Conservation (phyloP, 805 yeast genomes). For the Blastobotrys robertii region DNA sequence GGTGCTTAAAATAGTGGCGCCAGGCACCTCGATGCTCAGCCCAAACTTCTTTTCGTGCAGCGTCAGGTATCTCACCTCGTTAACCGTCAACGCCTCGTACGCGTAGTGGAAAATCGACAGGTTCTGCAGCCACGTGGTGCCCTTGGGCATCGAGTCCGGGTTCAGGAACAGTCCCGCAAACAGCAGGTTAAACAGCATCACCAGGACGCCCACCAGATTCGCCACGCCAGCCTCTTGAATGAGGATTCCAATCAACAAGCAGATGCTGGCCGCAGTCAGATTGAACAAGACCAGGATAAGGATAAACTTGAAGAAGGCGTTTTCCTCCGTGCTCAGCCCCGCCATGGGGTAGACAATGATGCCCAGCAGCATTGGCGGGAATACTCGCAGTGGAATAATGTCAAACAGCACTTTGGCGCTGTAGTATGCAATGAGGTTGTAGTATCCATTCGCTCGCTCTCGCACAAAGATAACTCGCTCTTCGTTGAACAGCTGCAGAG, state of each 20-base stretch:
- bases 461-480: conserved; percentile 86
- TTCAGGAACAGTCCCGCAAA: conserved; percentile 93
- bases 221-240: conserved; percentile 89
- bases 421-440: conserved; percentile 79
- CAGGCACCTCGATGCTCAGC: conserved; percentile 89
- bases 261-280: conserved; percentile 73
- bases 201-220: conserved; percentile 75
- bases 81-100: conserved; percentile 83
- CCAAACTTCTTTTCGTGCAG: conserved; percentile 87
- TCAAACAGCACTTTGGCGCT: conserved; percentile 81
- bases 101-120: conserved; percentile 91
- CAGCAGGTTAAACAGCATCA: conserved; percentile 71
- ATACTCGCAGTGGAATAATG: conserved; percentile 78
- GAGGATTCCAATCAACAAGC: conserved; percentile 78
- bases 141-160: conserved; percentile 50
- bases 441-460: conserved; percentile 91
- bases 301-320: conserved; percentile 62
- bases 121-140: conserved; percentile 67
- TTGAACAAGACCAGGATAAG: conserved; percentile 72
- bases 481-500: conserved; percentile 76
- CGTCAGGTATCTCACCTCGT: conserved; percentile 82
- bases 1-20: conserved; percentile 91
- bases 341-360: conserved; percentile 82
- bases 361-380: conserved; percentile 82
- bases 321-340: conserved; percentile 71